Evolutionary conservation across 2,329 filamentous ascomycete species (phyloP).

Genomic region (Alternaria infectoria): DNA sequence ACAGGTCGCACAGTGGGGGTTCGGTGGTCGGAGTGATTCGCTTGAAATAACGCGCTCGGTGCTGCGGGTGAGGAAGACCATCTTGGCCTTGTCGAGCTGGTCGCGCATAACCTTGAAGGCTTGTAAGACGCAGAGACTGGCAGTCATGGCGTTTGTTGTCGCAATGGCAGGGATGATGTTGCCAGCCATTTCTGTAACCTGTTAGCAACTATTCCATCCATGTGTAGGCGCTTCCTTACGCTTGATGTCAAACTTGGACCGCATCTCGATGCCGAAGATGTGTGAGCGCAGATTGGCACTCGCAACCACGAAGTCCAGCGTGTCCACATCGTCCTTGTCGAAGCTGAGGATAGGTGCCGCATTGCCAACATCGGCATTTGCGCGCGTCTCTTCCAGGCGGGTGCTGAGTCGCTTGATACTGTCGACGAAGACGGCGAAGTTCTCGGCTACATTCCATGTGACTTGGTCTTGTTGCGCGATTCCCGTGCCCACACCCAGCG

Average conservation of each 20-base stretch:
- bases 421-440: constrained; percentile 83
- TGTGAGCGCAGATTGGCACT: constrained; percentile 87
- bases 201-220: constrained; percentile 5
- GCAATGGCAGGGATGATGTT: constrained; percentile 99
- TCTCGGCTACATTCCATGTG: constrained; percentile 82
- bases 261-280: constrained; percentile 86
- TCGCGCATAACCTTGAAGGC: constrained; percentile 86
- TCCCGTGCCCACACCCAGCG: constrained; percentile 58
- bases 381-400: constrained; percentile 71
- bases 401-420: constrained; percentile 79
- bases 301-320: constrained; percentile 90
- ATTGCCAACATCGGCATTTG: constrained; percentile 56
- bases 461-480: constrained; percentile 72
- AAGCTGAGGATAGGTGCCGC: constrained; percentile 74
- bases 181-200: constrained; percentile 81
- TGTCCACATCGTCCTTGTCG: constrained; percentile 96
- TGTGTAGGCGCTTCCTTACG: constrained; percentile 49
- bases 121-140: constrained; percentile 88
- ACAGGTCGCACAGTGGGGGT: constrained; percentile 84
- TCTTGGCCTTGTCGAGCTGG: constrained; percentile 71
- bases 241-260: constrained; percentile 96
- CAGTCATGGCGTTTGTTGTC: constrained; percentile 96
- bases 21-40: constrained; percentile 67
- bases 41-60: constrained; percentile 65
- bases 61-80: constrained; percentile 80